Conservation (phyloP, 805 yeast species). For the Yamadazyma ubonensis region DNA sequence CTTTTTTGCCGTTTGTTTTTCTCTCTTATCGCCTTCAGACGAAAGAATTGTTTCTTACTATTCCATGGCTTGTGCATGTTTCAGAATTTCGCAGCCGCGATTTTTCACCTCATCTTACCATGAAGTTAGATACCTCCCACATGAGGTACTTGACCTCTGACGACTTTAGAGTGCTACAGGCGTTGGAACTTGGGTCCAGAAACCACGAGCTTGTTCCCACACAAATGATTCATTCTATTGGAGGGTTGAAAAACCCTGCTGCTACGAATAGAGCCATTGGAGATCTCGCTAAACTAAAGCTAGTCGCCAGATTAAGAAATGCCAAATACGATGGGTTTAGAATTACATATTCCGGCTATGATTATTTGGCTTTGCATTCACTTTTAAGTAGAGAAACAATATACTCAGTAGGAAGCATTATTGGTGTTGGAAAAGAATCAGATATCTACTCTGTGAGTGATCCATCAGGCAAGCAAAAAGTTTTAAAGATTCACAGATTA, state of each 20-base stretch:
- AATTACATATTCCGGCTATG: slow-evolving; percentile 85
- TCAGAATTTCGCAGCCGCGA: slow-evolving; percentile 7
- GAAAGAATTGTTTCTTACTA: background rate
- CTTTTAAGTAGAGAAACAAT: slow-evolving; percentile 73
- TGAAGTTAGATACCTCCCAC: slow-evolving; percentile 91
- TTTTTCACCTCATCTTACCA: slow-evolving; percentile 23
- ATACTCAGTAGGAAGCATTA: slow-evolving; percentile 77
- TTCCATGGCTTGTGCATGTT: background rate
- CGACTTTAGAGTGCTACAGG: slow-evolving; percentile 86
- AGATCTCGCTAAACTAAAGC: slow-evolving; percentile 81
- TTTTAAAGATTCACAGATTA: slow-evolving; percentile 85
- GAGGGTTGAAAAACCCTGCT: slow-evolving; percentile 72
- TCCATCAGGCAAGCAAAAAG: slow-evolving; percentile 58
- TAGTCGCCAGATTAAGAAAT: slow-evolving; percentile 76
- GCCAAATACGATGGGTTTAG: slow-evolving; percentile 95
- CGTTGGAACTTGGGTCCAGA: slow-evolving; percentile 85
- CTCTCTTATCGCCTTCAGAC: background rate
- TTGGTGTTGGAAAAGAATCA: slow-evolving; percentile 97
- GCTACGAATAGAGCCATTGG: slow-evolving; percentile 77
- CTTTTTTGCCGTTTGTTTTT: background rate
- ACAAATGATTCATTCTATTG: slow-evolving; percentile 71
- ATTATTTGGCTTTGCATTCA: slow-evolving; percentile 84
- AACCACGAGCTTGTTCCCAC: slow-evolving; percentile 97
- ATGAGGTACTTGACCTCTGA: slow-evolving; percentile 91
- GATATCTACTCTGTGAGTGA: slow-evolving; percentile 87